A percentile compares a stretch with the other conserved stretches of the same genome.
phyloP scores from a whole-genome alignment of 768 basidiomycete genomes.

The Lentinus brumalis region DNA sequence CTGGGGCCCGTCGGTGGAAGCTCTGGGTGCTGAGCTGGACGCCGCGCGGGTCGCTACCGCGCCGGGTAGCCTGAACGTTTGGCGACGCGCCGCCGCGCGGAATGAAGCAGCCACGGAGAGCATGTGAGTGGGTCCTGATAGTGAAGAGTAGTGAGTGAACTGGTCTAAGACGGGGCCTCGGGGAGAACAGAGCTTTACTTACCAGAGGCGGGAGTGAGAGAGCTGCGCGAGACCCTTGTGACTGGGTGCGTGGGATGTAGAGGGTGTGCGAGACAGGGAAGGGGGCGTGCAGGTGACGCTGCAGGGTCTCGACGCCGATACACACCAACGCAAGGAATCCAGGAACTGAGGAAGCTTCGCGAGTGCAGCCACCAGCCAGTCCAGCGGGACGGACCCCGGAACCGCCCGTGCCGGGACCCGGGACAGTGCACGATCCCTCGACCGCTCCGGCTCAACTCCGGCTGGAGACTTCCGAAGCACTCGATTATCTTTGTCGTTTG shows the following conservation, averaged over 20 bases:
- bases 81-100: slow-evolving; percentile 16
- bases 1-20: neutral
- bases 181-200: neutral
- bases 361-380: neutral
- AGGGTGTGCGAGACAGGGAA: neutral
- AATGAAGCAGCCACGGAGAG: slow-evolving; percentile 13
- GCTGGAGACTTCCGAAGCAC: neutral
- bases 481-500: neutral
- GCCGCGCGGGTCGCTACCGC: slow-evolving; percentile 6
- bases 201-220: neutral
- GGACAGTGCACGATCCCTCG: neutral
- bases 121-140: slow-evolving; percentile 7
- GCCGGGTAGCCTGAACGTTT: neutral
- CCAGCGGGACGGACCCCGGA: slow-evolving; percentile 5
- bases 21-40: neutral
- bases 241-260: slow-evolving; percentile 3
- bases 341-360: neutral
- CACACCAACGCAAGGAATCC: too few species aligned
- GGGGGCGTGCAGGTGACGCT: neutral
- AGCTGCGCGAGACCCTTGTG: neutral
- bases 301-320: neutral
- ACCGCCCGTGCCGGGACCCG: slow-evolving; percentile 12
- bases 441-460: neutral
- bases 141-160: neutral
- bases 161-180: neutral